Evolutionary conservation across 129 eudicot species (phyloP).

Genomic region (sunflower (Helianthus annuus)): DNA sequence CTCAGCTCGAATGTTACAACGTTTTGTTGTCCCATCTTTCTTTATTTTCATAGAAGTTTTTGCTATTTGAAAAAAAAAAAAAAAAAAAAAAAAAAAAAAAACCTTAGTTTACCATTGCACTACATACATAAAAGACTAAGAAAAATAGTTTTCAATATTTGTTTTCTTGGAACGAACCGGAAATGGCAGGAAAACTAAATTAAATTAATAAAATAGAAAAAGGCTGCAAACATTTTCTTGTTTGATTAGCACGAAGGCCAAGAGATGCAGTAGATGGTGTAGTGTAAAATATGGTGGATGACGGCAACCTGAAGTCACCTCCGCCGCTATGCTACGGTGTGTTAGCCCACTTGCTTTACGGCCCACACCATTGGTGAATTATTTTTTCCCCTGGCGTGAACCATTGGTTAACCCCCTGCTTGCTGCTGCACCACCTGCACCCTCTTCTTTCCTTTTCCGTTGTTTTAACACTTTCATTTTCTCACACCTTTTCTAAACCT

Average conservation of each 20-base stretch:
- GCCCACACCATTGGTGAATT: conserved; percentile 29
- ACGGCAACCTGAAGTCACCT: conserved; percentile 41
- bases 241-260: not conserved
- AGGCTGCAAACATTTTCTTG: not conserved
- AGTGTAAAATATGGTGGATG: conserved; percentile 11
- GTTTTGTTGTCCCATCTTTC: too few species aligned
- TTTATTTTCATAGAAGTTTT: too few species aligned
- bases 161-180: not conserved
- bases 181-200: not conserved
- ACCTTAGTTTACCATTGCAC: too few species aligned
- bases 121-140: too few species aligned
- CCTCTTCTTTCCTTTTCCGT: not conserved
- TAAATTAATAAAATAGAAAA: not conserved
- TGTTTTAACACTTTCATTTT: not conserved
- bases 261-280: not conserved
- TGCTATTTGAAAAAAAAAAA: too few species aligned
- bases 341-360: conserved; percentile 18
- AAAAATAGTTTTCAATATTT: too few species aligned
- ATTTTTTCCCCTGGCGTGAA: conserved; percentile 40
- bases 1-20: too few species aligned
- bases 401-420: conserved; percentile 40
- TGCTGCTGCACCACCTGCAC: conserved; percentile 18
- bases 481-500: not conserved
- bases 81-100: too few species aligned
- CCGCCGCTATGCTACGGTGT: conserved; percentile 31